Conservation (phyloP, 129 eudicot species). For the Sambucus nigra region DNA sequence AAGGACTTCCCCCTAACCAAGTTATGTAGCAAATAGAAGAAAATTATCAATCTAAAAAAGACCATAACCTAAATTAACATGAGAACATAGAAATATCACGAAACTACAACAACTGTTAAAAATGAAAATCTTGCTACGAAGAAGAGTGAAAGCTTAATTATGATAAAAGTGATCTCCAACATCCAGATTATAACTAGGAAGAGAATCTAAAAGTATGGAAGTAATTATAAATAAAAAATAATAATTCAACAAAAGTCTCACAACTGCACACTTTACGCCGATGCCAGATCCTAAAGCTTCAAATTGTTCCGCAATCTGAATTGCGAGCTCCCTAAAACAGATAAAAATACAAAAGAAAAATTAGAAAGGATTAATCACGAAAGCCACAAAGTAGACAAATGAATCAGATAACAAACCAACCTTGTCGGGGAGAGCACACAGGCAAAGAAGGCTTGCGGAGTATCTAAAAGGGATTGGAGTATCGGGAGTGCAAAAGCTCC, state of each 20-base stretch:
- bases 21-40: too few species aligned
- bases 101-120: too few species aligned
- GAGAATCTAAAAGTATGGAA: too few species aligned
- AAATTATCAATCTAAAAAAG: too few species aligned
- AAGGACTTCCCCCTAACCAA: too few species aligned
- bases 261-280: slow-evolving; percentile 75
- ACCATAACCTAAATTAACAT: too few species aligned
- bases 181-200: too few species aligned
- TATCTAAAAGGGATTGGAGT: slow-evolving; percentile 46
- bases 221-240: neutral
- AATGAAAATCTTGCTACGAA: too few species aligned
- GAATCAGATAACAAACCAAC: slow-evolving; percentile 33
- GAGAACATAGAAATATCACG: too few species aligned
- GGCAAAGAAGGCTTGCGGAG: slow-evolving; percentile 62
- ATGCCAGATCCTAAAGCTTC: slow-evolving; percentile 76
- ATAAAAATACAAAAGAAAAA: neutral
- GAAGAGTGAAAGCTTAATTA: too few species aligned
- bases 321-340: slow-evolving; percentile 65
- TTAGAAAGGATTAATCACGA: neutral
- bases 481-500: slow-evolving; percentile 95
- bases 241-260: slow-evolving; percentile 24
- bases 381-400: too few species aligned
- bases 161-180: too few species aligned
- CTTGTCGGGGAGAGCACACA: slow-evolving; percentile 90
- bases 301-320: slow-evolving; percentile 88